Evolutionary conservation across 805 yeast genomes (phyloP).

Genomic region (Yarrowia phangngaensis): DNA sequence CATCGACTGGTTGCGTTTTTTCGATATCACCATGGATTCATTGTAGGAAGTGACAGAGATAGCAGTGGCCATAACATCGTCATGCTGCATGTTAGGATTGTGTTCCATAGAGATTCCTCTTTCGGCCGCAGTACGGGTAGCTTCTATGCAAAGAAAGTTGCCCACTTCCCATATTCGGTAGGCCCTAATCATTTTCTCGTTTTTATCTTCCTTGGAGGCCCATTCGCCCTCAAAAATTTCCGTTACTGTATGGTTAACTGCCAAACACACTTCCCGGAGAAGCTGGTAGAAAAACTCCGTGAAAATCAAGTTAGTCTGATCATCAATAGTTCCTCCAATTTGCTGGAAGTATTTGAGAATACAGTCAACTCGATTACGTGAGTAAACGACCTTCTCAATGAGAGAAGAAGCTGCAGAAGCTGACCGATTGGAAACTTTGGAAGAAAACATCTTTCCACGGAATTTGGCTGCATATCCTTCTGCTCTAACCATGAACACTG

Average conservation of each 20-base stretch:
- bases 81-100: slow-evolving; percentile 8
- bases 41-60: slow-evolving; percentile 5
- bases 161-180: slow-evolving; percentile 23
- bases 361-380: not conserved
- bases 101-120: slow-evolving; percentile 4
- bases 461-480: slow-evolving; percentile 11
- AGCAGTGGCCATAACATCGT: slow-evolving; percentile 1
- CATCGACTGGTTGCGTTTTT: not conserved
- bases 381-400: slow-evolving; percentile 5
- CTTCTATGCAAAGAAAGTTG: slow-evolving; percentile 12
- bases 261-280: slow-evolving; percentile 17
- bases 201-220: slow-evolving; percentile 18
- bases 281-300: slow-evolving; percentile 20
- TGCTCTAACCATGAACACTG: slow-evolving; percentile 6
- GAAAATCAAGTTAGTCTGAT: slow-evolving; percentile 21
- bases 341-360: slow-evolving; percentile 7
- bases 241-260: slow-evolving; percentile 4
- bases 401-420: not conserved
- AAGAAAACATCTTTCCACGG: slow-evolving; percentile 14
- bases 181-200: slow-evolving; percentile 19
- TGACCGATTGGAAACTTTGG: not conserved
- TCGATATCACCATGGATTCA: slow-evolving; percentile 5
- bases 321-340: slow-evolving; percentile 8
- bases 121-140: slow-evolving; percentile 10
- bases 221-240: slow-evolving; percentile 19